Evolutionary conservation across 2,329 filamentous ascomycete genomes (phyloP).

Genomic region (Neonectria ditissima): DNA sequence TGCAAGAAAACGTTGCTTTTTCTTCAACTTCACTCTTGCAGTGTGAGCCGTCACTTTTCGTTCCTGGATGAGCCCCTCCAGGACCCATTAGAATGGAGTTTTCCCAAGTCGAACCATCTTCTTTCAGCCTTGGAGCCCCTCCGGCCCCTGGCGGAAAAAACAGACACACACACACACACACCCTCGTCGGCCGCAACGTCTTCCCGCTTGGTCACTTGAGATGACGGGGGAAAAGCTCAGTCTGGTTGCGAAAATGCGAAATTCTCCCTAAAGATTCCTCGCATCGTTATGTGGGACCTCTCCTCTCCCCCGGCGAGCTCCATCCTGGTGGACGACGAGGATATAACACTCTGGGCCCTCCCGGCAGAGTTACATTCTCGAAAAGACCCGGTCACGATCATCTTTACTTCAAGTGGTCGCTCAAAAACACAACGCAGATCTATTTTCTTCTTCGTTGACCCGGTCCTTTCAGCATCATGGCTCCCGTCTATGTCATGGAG

Average conservation of each 20-base stretch:
- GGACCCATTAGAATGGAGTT: slow-evolving; percentile 12
- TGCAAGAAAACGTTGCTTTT: slow-evolving; percentile 30
- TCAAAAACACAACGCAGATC: slow-evolving; percentile 23
- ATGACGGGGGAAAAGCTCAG: slow-evolving; percentile 2
- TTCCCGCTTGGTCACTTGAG: slow-evolving; percentile 7
- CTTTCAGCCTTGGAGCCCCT: slow-evolving; percentile 28
- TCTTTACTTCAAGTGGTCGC: slow-evolving; percentile 25
- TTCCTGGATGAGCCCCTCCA: slow-evolving; percentile 8
- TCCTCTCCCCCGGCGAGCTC: slow-evolving; percentile 2
- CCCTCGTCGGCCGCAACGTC: slow-evolving; percentile 20
- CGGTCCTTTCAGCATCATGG: slow-evolving; percentile 27
- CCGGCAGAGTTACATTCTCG: slow-evolving; percentile 14
- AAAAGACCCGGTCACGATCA: slow-evolving; percentile 23
- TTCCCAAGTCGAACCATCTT: slow-evolving; percentile 37
- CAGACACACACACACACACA: too few relatives aligned
- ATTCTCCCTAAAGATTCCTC: slow-evolving; percentile 22
- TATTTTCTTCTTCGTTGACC: background rate
- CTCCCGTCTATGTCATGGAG: slow-evolving; percentile 66
- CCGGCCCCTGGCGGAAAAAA: slow-evolving; percentile 17
- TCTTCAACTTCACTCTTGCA: slow-evolving; percentile 10
- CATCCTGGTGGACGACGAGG: slow-evolving; percentile 4
- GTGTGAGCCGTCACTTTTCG: slow-evolving; percentile 42
- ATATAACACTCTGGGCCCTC: slow-evolving; percentile 35
- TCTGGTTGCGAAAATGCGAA: background rate
- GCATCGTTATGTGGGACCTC: slow-evolving; percentile 26